Evolutionary conservation across 2,329 filamentous ascomycete species (phyloP).

Genomic region (Sclerotinia borealis): DNA sequence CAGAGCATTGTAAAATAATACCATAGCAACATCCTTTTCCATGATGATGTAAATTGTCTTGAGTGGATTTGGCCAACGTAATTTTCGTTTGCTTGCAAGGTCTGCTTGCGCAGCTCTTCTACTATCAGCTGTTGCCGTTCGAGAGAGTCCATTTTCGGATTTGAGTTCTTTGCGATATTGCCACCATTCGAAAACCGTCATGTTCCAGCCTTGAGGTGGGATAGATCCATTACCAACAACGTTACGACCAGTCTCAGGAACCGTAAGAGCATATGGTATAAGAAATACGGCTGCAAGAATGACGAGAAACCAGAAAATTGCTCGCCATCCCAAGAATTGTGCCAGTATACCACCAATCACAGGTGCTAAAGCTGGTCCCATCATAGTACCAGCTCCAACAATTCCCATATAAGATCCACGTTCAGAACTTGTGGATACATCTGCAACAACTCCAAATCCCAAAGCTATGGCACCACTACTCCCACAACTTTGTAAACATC

Average conservation of each 20-base stretch:
- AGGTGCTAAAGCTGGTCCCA: conserved; percentile 44
- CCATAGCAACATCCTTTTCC: conserved; percentile 52
- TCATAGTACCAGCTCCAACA: conserved; percentile 49
- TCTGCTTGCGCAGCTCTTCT: conserved; percentile 32
- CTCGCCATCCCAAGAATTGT: conserved; percentile 43
- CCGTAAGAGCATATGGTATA: conserved; percentile 33
- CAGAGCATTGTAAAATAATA: conserved; percentile 47
- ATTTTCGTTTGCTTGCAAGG: conserved; percentile 36
- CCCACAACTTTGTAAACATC: conserved; percentile 53
- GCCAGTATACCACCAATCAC: conserved; percentile 44
- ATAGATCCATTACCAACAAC: conserved; percentile 41
- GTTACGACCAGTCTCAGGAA: conserved; percentile 32
- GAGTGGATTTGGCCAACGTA: conserved; percentile 52
- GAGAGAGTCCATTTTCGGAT: conserved; percentile 22
- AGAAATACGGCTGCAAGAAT: conserved; percentile 38
- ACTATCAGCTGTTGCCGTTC: conserved; percentile 32
- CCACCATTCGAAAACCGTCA: conserved; percentile 46
- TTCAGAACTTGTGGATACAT: conserved; percentile 62
- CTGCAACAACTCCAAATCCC: conserved; percentile 64
- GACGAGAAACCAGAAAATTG: conserved; percentile 49
- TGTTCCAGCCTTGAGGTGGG: conserved; percentile 51
- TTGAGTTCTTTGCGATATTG: conserved; percentile 24
- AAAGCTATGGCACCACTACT: conserved; percentile 59
- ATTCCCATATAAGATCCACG: conserved; percentile 68
- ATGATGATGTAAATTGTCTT: conserved; percentile 47